Conservation (phyloP, 2,329 filamentous ascomycete genomes). For the Neonectria faginata region DNA sequence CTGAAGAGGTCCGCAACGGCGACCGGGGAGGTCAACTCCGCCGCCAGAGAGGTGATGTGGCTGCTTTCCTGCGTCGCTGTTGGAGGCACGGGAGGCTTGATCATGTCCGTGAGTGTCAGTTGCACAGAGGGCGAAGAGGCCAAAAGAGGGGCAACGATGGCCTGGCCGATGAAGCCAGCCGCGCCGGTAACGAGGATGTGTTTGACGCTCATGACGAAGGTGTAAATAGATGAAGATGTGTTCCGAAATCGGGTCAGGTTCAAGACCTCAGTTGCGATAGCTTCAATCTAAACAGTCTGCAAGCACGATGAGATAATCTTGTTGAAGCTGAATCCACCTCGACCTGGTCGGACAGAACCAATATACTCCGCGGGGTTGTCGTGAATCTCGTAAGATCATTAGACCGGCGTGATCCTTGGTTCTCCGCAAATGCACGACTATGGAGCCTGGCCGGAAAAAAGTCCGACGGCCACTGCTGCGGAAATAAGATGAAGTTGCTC, state of each 20-base stretch:
- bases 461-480: conserved; percentile 23
- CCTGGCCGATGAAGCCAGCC: conserved; percentile 73
- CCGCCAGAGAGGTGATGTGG: conserved; percentile 40
- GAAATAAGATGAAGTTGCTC: not conserved
- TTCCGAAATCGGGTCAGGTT: conserved; percentile 13
- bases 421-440: conserved; percentile 33
- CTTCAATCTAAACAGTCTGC: conserved; percentile 5
- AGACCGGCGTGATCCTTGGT: conserved; percentile 4
- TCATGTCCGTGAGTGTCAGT: conserved; percentile 68
- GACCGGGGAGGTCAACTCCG: conserved; percentile 40
- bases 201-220: conserved; percentile 30
- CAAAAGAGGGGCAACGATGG: conserved; percentile 67
- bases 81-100: conserved; percentile 61
- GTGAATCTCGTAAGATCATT: conserved; percentile 11
- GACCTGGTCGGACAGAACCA: conserved; percentile 14
- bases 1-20: conserved; percentile 46
- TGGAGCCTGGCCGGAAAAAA: conserved; percentile 36
- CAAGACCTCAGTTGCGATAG: conserved; percentile 9
- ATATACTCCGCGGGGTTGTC: conserved; percentile 34
- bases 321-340: conserved; percentile 20
- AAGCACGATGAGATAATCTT: conserved; percentile 11
- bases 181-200: conserved; percentile 72
- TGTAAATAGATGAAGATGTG: not conserved
- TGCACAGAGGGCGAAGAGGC: conserved; percentile 51
- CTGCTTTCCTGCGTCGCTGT: conserved; percentile 47